Percentiles rank a stretch among this genome's conserved stretches.
These are phyloP conservation scores for Penstemon barbatus DNA, from an alignment of 257 asterid genomes.

Conservation along the genomic window DNA sequence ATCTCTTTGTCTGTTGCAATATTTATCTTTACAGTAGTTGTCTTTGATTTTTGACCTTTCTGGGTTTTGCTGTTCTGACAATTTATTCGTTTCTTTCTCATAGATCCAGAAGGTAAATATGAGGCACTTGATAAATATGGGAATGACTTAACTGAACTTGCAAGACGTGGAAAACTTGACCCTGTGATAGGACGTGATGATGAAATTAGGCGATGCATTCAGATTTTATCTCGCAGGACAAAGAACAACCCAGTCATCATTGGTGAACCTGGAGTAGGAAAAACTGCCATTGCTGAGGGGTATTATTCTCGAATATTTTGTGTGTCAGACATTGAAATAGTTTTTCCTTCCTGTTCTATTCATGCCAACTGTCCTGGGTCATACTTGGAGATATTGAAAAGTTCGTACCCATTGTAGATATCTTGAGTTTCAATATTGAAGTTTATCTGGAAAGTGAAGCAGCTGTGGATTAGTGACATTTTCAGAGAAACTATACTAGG, in stretches of 20 bases:
- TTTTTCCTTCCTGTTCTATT: background rate
- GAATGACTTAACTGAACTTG: conserved; percentile 92
- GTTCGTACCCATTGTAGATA: background rate
- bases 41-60: background rate
- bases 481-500: background rate
- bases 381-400: conserved; percentile 8
- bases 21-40: background rate
- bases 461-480: background rate
- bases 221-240: conserved; percentile 86
- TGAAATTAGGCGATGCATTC: conserved; percentile 94
- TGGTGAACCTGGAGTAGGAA: conserved; percentile 99
- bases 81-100: conserved; percentile 18
- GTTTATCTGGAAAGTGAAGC: background rate
- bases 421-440: conserved; percentile 11
- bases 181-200: conserved; percentile 99
- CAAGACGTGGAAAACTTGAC: conserved; percentile 93
- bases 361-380: conserved; percentile 15
- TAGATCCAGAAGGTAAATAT: conserved; percentile 89
- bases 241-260: conserved; percentile 96
- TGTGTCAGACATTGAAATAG: conserved; percentile 10
- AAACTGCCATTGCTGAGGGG: conserved; percentile 99
- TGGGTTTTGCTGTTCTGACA: conserved; percentile 12
- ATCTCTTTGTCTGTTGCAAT: conserved; percentile 1
- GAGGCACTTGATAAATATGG: conserved; percentile 96
- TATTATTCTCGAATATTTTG: conserved; percentile 35